Conservation (phyloP, 805 yeast genomes). For the Kluyveromyces dobzhanskii region DNA sequence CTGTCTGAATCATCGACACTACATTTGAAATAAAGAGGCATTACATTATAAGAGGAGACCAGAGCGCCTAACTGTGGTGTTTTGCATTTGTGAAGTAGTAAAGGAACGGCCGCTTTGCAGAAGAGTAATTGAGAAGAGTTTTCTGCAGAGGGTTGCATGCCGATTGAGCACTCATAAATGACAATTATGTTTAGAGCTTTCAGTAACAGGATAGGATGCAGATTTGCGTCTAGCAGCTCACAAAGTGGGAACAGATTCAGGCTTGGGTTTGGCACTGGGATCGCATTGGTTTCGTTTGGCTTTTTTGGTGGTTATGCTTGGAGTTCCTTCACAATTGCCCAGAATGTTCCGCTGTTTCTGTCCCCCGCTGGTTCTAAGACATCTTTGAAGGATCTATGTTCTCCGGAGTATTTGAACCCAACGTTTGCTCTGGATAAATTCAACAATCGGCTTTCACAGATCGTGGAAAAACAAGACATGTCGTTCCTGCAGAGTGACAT, state of each 20-base stretch:
- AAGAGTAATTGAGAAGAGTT: no score
- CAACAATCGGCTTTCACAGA: not conserved
- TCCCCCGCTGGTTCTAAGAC: slow-evolving; percentile 24
- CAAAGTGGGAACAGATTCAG: not conserved
- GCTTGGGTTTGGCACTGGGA: not conserved
- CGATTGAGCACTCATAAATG: no score
- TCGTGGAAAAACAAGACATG: slow-evolving; percentile 4
- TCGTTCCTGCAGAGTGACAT: slow-evolving; percentile 26
- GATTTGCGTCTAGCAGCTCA: no score
- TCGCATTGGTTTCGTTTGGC: slow-evolving; percentile 1
- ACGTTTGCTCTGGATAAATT: slow-evolving; percentile 3
- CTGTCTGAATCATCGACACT: no score
- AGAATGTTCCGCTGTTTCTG: slow-evolving; percentile 5
- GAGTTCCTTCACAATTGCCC: not conserved
- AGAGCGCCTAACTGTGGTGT: no score
- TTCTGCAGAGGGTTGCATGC: no score
- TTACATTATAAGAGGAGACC: no score
- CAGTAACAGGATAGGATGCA: no score
- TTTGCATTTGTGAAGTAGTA: no score
- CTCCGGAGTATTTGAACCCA: slow-evolving; percentile 21
- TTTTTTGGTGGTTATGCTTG: not conserved
- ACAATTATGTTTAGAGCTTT: no score
- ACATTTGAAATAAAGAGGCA: no score
- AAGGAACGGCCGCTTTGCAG: no score
- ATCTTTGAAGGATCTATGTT: slow-evolving; percentile 13